phyloP scores from a whole-genome alignment of 1,139 yeast genomes.

The Kodamaea arcana region DNA sequence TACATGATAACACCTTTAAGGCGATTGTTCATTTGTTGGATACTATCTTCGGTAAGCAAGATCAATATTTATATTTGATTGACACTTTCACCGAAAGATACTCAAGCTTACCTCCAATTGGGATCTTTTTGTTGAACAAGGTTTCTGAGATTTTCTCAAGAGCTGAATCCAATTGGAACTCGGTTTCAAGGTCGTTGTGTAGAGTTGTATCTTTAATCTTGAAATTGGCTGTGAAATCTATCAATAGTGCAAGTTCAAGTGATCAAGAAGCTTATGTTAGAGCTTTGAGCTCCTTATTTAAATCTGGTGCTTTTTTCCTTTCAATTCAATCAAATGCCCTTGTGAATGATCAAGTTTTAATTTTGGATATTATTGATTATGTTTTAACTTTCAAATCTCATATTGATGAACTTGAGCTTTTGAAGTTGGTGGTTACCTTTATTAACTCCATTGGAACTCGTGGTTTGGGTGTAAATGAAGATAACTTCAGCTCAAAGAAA shows the following conservation, averaged over 20 bases:
- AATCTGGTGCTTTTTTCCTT: constrained; percentile 45
- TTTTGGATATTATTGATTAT: constrained; percentile 56
- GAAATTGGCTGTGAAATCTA: constrained; percentile 33
- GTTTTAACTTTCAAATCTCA: constrained; percentile 41
- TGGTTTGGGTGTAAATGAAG: constrained; percentile 48
- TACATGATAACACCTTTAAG: constrained; percentile 43
- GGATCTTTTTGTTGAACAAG: constrained; percentile 45
- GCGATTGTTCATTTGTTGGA: constrained; percentile 60
- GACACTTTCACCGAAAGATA: constrained; percentile 41
- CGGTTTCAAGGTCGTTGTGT: constrained; percentile 60
- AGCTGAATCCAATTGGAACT: constrained; percentile 56
- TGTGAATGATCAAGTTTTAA: constrained; percentile 55
- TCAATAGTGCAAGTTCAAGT: constrained; percentile 14
- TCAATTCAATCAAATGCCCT: constrained; percentile 43
- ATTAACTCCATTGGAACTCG: constrained; percentile 50
- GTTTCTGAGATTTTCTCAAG: constrained; percentile 45
- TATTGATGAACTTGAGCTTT: constrained; percentile 37
- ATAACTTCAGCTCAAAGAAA: constrained; percentile 24
- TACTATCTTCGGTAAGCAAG: constrained; percentile 62
- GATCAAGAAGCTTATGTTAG: constrained; percentile 29
- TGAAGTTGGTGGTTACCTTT: constrained; percentile 37
- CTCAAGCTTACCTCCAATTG: constrained; percentile 45
- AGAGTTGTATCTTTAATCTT: constrained; percentile 53
- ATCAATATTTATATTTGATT: constrained; percentile 55
- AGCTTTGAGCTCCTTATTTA: constrained; percentile 31